Evolutionary conservation across 208 protist genomes (phyloP), one percentile per base, ranked within the genome.

Genomic region (Porcisia hertigi): DNA sequence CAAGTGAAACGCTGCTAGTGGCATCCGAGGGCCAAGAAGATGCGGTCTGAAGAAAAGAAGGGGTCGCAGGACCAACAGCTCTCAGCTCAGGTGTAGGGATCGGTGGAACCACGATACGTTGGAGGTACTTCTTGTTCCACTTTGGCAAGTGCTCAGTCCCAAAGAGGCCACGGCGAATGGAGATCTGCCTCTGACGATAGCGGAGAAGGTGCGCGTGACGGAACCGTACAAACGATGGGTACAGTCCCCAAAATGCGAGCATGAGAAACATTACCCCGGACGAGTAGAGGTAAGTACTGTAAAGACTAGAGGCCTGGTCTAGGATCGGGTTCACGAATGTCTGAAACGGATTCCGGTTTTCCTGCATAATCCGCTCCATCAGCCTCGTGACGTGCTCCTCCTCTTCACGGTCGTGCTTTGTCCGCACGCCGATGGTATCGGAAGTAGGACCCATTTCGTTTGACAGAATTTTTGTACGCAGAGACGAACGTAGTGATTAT

Each of bases 61-160:
- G 14, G 2, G 64, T 71, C 1, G 34, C 57, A 7, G 2, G 25
- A 52, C 20, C 23, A 8, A 7, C 30, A 20, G 30, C 34, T 6
- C 59, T 16, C 3, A 69, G 7, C 6, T 25, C 16, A 1, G 59
- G 6, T 52, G 41, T 63, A 3, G 71, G 76, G 16, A 73, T 70
- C 20, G 80, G 71, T 0, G 90, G 90, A 6, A 94, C 66, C 39
- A 90, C 83, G 14, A 92, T 49, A 39, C 87, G 85, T 65, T 92
- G 86, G 18, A 92, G 70, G 59, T 92, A 84, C 66, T 87, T 88
- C 73, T 92, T 91, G 62, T 91, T 79, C 88, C 88, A 93, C 70
- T 91, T 95, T 6, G 91, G 88, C 66, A 95, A 90, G 73, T 95
- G 86, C 23, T 85, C 75, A 1, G 91, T 92, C 30, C 73, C 75